Conservation (phyloP, 2,329 filamentous ascomycete species). For the Fusarium lateritium region DNA sequence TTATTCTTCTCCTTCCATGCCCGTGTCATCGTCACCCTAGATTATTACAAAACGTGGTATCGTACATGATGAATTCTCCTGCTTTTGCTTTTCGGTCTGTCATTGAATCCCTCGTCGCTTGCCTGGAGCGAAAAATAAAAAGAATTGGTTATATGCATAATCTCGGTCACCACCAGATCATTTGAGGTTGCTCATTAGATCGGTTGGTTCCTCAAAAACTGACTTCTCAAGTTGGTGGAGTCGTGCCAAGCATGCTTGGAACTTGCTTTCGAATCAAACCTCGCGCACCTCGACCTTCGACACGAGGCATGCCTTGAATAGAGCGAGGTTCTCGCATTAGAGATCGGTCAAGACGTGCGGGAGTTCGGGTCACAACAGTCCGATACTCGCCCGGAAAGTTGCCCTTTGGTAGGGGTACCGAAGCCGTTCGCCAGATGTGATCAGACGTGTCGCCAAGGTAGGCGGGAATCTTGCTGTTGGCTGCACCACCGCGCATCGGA, state of each 20-base stretch:
- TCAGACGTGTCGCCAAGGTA: conserved; percentile 82
- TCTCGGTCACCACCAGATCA: neutral
- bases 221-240: conserved; percentile 55
- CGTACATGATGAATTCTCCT: conserved; percentile 42
- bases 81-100: conserved; percentile 26
- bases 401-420: conserved; percentile 71
- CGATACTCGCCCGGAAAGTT: conserved; percentile 76
- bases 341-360: conserved; percentile 85
- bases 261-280: conserved; percentile 71
- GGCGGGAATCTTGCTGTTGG: conserved; percentile 61
- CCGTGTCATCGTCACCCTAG: conserved; percentile 35
- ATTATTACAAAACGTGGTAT: conserved; percentile 49
- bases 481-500: conserved; percentile 50
- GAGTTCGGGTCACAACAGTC: conserved; percentile 74
- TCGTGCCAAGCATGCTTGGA: conserved; percentile 62
- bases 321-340: conserved; percentile 94
- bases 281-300: conserved; percentile 65
- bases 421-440: conserved; percentile 82
- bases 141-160: conserved; percentile 1
- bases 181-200: conserved; percentile 14
- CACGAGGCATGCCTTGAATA: conserved; percentile 87
- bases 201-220: conserved; percentile 1
- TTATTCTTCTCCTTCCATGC: neutral
- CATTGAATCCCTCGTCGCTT: conserved; percentile 11
- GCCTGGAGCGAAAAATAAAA: conserved; percentile 2